Conservation (phyloP, 768 basidiomycete genomes). For the Lactifluus echinatus region DNA sequence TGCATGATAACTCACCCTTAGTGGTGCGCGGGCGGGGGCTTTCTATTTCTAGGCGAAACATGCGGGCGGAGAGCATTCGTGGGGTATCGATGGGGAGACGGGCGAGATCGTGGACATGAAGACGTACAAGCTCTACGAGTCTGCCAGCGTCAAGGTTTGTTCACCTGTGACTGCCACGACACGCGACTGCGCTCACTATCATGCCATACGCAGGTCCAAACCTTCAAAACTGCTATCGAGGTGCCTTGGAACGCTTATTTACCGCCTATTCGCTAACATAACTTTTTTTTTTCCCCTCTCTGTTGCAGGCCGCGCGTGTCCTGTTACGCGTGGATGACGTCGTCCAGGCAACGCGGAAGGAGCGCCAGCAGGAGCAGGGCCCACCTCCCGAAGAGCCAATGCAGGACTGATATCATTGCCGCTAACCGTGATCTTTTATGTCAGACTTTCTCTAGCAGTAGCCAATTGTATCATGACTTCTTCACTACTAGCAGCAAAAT, state of each 20-base stretch:
- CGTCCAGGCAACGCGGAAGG: slow-evolving; percentile 79
- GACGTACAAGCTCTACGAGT: slow-evolving; percentile 86
- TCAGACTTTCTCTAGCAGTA: neutral
- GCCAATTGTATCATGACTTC: slow-evolving; percentile 4
- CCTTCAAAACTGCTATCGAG: slow-evolving; percentile 94
- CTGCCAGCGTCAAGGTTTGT: slow-evolving; percentile 84
- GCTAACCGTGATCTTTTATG: neutral
- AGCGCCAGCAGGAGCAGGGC: slow-evolving; percentile 45
- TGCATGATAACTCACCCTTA: slow-evolving; percentile 25
- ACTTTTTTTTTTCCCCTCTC: neutral
- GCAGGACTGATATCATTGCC: slow-evolving; percentile 22
- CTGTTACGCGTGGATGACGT: slow-evolving; percentile 91
- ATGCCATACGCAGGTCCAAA: slow-evolving; percentile 61
- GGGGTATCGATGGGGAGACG: slow-evolving; percentile 93
- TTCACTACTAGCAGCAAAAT: neutral
- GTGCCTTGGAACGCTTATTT: slow-evolving; percentile 28
- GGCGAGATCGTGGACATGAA: slow-evolving; percentile 98
- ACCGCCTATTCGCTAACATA: too few relatives aligned
- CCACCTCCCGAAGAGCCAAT: slow-evolving; percentile 51
- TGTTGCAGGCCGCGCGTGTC: slow-evolving; percentile 69
- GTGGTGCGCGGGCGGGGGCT: neutral
- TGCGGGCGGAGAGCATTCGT: slow-evolving; percentile 80
- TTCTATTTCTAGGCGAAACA: slow-evolving; percentile 73
- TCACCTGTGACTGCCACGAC: neutral
- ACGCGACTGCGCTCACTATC: neutral